Evolutionary conservation across 176 grass and related monocot genomes (phyloP), one percentile per base, ranked within the genome.

Genomic region (Rhynchospora breviuscula): DNA sequence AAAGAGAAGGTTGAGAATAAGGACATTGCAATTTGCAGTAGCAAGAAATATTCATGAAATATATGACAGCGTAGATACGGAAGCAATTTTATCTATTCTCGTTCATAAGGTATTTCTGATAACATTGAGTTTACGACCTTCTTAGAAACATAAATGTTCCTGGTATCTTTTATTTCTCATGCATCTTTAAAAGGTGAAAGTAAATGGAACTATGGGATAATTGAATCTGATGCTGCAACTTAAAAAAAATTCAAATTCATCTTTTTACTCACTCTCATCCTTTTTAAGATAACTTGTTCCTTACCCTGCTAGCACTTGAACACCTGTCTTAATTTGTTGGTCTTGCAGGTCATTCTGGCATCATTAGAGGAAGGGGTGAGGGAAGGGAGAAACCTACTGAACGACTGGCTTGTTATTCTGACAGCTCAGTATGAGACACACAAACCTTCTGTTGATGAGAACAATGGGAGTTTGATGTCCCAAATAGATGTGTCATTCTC

Each of bases 341-440:
- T 71, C 14, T 91, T 87, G 78, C 82, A 95, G 93, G 93, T 99
- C 63, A 93, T 99, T 93, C 76, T 93, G 86, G 89, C 89, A 78
- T 93, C 93, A 25, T 85, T 93, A 77, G 89, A 95, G 69, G 90
- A 95, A 84, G 96, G 96, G 43, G 91, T 99, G 64, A 90, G 89
- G 84, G 96, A 99, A 89, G 96, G 85, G 44, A 90, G 93, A 74
- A 67, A 90, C 79, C 89, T 93, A 60, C 85, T 99, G 44, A 87
- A 86, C 83, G 93, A 93, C 89, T 99, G 96, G 93, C 89, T 99
- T 48, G 85, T 92, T 84, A 90, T 99, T 85, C 85, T 99, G 79
- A 87, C 87, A 14, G 88, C 93, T 81, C 93, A 85, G 79, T 95
- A 95, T 76, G 93, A 93, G 79, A 78, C 80, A 54, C 23, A 62